Conservation (phyloP, 2,329 filamentous ascomycete genomes). For the Zymoseptoria tritici region DNA sequence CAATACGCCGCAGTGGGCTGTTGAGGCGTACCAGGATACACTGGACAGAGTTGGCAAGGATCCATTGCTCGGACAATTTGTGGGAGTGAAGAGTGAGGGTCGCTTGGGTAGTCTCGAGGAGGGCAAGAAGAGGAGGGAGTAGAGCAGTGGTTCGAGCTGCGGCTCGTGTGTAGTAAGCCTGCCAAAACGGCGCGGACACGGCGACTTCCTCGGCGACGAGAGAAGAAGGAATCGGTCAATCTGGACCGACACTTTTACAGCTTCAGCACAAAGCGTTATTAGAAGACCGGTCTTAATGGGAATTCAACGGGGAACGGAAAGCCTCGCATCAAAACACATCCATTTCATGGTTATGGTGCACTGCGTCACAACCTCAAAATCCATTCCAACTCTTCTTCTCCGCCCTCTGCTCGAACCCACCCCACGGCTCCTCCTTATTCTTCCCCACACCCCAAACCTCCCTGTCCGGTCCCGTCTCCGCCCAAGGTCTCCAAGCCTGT, state of each 20-base stretch:
- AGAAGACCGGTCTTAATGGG: neutral
- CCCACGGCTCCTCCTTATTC: neutral
- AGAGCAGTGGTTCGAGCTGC: constrained; percentile 5
- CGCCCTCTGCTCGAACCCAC: neutral
- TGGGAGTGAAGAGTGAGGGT: constrained; percentile 70
- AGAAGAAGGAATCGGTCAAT: neutral
- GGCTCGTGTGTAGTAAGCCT: no score
- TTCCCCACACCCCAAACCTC: neutral
- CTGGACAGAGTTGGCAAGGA: constrained; percentile 76
- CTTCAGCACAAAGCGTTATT: neutral
- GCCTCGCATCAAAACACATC: no score
- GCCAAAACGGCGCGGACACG: no score
- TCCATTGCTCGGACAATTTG: constrained; percentile 67
- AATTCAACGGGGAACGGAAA: no score
- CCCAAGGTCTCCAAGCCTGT: neutral
- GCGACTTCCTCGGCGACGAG: no score
- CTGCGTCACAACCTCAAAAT: neutral
- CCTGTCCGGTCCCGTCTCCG: neutral
- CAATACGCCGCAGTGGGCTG: constrained; percentile 77
- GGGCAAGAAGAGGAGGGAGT: constrained; percentile 97
- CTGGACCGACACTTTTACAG: neutral
- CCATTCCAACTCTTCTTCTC: neutral
- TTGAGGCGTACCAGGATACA: constrained; percentile 83
- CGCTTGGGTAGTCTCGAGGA: constrained; percentile 83
- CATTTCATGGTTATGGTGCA: no score